A percentile compares a stretch with the other conserved stretches of the same genome.
These are phyloP conservation scores for Stemphylium beticola DNA, from an alignment of 2,329 filamentous ascomycete species.

Conservation along the genomic window DNA sequence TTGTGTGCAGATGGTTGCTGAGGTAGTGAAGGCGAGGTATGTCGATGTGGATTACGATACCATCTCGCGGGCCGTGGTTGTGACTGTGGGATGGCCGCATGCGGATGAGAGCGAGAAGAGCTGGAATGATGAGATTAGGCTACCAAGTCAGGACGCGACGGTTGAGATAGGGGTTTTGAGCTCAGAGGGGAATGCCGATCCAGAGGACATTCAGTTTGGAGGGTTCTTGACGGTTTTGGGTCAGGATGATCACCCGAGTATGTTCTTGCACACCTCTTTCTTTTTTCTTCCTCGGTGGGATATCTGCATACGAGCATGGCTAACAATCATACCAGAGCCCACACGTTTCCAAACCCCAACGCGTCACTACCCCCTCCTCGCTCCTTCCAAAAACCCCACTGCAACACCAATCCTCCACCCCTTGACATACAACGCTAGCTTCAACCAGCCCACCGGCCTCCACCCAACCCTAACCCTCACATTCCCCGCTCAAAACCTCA, in stretches of 20 bases:
- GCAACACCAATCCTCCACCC: constrained; percentile 37
- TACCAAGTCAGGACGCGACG: constrained; percentile 53
- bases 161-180: constrained; percentile 84
- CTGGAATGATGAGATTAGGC: constrained; percentile 57
- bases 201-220: constrained; percentile 77
- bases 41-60: constrained; percentile 81
- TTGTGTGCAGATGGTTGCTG: constrained; percentile 59
- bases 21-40: constrained; percentile 62
- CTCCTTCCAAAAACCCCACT: constrained; percentile 5
- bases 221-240: constrained; percentile 82
- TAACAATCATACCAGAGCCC: constrained; percentile 58
- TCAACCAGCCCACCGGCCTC: constrained; percentile 76
- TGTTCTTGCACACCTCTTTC: constrained; percentile 9
- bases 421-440: constrained; percentile 70
- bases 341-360: constrained; percentile 87
- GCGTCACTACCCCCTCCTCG: constrained; percentile 69
- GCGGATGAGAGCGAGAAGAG: constrained; percentile 22
- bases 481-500: constrained; percentile 60
- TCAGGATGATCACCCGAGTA: constrained; percentile 71
- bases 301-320: background rate
- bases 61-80: constrained; percentile 67
- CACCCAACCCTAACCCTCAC: constrained; percentile 83
- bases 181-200: constrained; percentile 67
- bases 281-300: too few species aligned
- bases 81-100: constrained; percentile 68